Percentiles rank a stretch among this genome's conserved stretches.
These are phyloP conservation scores for Pleurotus eryngii DNA, from an alignment of 768 basidiomycete genomes.

Conservation along the genomic window DNA sequence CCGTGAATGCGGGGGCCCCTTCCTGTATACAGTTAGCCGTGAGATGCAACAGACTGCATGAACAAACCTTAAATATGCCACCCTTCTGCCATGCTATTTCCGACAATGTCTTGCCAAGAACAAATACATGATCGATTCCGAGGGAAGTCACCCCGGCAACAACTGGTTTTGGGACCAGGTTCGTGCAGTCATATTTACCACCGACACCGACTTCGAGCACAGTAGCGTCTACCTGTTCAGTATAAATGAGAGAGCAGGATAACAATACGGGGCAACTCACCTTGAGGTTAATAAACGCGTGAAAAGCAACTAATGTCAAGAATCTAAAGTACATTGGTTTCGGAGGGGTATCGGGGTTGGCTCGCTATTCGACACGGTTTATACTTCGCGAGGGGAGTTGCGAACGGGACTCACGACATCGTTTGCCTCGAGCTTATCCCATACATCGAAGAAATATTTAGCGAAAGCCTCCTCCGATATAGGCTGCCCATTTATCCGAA, in stretches of 20 bases:
- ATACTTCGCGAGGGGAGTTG: slow-evolving; percentile 3
- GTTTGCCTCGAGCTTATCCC: slow-evolving; percentile 76
- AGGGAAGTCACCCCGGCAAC: slow-evolving; percentile 87
- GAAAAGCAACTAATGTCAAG: slow-evolving; percentile 88
- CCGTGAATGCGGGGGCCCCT: slow-evolving; percentile 82
- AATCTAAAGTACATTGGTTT: slow-evolving; percentile 96
- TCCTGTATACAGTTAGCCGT: slow-evolving; percentile 35
- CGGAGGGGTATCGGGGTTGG: slow-evolving; percentile 44
- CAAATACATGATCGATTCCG: slow-evolving; percentile 86
- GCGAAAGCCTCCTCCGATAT: slow-evolving; percentile 87
- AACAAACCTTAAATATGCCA: slow-evolving; percentile 86
- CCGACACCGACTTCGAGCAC: slow-evolving; percentile 97
- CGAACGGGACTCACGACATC: slow-evolving; percentile 40
- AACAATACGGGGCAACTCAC: neutral
- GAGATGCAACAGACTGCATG: too few species aligned
- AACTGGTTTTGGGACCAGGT: slow-evolving; percentile 88
- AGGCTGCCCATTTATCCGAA: slow-evolving; percentile 88
- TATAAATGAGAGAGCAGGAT: neutral
- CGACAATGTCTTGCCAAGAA: slow-evolving; percentile 82
- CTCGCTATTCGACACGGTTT: slow-evolving; percentile 33
- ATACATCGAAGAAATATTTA: slow-evolving; percentile 93
- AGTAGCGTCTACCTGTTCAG: slow-evolving; percentile 68
- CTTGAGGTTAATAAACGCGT: slow-evolving; percentile 76
- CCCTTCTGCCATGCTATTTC: slow-evolving; percentile 96
- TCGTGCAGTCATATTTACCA: slow-evolving; percentile 92